These are phyloP conservation scores for Backusella mclennaniae DNA, from an alignment of 192 early-diverging fungal species.

Conservation along the genomic window DNA sequence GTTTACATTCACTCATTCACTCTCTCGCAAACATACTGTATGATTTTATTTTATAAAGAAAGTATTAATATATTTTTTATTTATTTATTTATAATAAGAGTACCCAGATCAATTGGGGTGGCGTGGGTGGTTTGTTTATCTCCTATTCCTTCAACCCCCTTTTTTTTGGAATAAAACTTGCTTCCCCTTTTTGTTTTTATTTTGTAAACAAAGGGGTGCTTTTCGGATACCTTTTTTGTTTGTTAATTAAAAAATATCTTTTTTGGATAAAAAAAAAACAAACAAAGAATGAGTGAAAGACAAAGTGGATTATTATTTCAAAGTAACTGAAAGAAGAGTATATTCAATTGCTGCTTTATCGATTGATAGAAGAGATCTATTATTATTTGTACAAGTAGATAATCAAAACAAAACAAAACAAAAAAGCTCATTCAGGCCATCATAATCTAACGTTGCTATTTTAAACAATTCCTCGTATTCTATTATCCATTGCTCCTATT, in stretches of 20 bases:
- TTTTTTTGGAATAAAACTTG: background rate
- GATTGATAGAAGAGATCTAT: too few relatives aligned
- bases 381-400: too few relatives aligned
- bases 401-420: background rate
- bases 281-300: background rate
- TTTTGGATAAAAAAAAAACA: background rate
- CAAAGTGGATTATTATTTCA: background rate
- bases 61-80: background rate
- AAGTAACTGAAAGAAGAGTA: background rate
- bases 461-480: too few relatives aligned
- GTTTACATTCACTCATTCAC: background rate
- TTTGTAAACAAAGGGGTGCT: background rate
- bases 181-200: background rate
- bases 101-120: slow-evolving; percentile 1
- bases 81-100: background rate
- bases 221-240: background rate
- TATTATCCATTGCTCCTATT: too few relatives aligned
- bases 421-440: background rate
- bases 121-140: background rate
- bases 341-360: too few relatives aligned
- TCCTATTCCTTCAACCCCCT: background rate
- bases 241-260: background rate
- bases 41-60: background rate
- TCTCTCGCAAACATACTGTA: background rate
- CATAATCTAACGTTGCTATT: too few relatives aligned